phyloP scores from a whole-genome alignment of 164 flowering plant genomes.

The Umbilicus rupestris region DNA sequence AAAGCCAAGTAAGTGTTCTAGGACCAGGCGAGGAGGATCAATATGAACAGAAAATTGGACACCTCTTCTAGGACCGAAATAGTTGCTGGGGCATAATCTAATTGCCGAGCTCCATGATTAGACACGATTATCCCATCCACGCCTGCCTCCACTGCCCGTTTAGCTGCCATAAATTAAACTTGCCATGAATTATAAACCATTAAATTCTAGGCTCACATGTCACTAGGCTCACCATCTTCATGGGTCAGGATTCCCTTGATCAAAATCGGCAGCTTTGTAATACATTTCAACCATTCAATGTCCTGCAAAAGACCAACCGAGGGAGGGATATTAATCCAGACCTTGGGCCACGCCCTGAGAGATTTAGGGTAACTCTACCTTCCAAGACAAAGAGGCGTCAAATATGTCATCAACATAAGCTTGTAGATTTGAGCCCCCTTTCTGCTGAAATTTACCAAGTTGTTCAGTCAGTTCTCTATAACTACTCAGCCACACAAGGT shows the following conservation, averaged over 20 bases:
- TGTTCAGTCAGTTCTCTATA: not conserved
- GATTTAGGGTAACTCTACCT: constrained; percentile 41
- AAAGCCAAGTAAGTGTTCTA: too few relatives aligned
- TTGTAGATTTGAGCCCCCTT: constrained; percentile 50
- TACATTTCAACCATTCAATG: constrained; percentile 62
- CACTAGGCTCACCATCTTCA: constrained; percentile 71
- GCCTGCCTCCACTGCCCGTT: constrained; percentile 39
- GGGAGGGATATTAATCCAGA: too few relatives aligned
- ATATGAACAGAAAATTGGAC: too few relatives aligned
- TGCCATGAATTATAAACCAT: too few relatives aligned
- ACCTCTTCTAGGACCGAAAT: constrained; percentile 45
- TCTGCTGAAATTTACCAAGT: constrained; percentile 27
- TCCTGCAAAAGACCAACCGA: constrained; percentile 33
- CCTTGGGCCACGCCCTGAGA: too few relatives aligned
- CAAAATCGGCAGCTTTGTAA: constrained; percentile 72
- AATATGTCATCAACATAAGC: constrained; percentile 31
- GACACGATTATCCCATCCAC: constrained; percentile 69
- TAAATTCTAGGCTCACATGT: too few relatives aligned
- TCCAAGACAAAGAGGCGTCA: constrained; percentile 63
- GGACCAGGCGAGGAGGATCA: not conserved
- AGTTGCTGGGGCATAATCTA: constrained; percentile 62
- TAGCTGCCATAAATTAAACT: constrained; percentile 35
- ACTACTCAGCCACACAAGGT: not conserved
- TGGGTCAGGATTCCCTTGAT: constrained; percentile 70
- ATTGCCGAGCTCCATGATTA: constrained; percentile 81